Percentiles rank a stretch among this genome's conserved stretches.
Evolutionary conservation across 805 yeast species (phyloP).

Genomic region (Cyberlindnera sargentensis): DNA sequence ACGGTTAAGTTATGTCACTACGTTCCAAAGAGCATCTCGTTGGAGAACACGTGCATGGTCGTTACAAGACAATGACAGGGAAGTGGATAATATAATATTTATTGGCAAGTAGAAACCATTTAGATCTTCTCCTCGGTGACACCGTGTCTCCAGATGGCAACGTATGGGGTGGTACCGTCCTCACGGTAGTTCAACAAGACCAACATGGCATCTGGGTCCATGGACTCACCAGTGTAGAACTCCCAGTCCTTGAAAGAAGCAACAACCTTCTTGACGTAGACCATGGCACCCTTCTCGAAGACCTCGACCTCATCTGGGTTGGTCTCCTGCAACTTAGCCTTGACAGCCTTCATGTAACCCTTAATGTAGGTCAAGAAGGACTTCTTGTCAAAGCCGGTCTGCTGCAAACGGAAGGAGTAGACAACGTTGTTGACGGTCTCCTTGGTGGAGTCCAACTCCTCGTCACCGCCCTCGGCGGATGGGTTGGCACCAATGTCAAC

Average conservation of each 20-base stretch:
- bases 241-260: slow-evolving; percentile 98
- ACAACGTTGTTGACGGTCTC: slow-evolving; percentile 97
- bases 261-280: slow-evolving; percentile 93
- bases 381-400: slow-evolving; percentile 95
- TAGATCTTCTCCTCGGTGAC: slow-evolving; percentile 83
- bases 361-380: slow-evolving; percentile 94
- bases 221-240: slow-evolving; percentile 98
- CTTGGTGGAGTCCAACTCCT: slow-evolving; percentile 70
- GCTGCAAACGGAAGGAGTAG: slow-evolving; percentile 96
- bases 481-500: slow-evolving; percentile 99
- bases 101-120: slow-evolving; percentile 19
- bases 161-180: slow-evolving; percentile 97
- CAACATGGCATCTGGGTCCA: slow-evolving; percentile 99
- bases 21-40: slow-evolving; percentile 47
- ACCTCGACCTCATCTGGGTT: slow-evolving; percentile 80
- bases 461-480: slow-evolving; percentile 91
- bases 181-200: slow-evolving; percentile 99
- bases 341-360: slow-evolving; percentile 97
- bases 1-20: slow-evolving; percentile 50
- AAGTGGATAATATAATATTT: too few species aligned
- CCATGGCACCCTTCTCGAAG: slow-evolving; percentile 96
- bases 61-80: slow-evolving; percentile 12
- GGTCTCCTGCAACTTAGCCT: slow-evolving; percentile 82
- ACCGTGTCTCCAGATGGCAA: slow-evolving; percentile 99
- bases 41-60: slow-evolving; percentile 62